Percentiles rank a stretch among this genome's conserved stretches.
Evolutionary conservation across 148 eudicot genomes (phyloP).

Genomic region (Dysphania ambrosioides): DNA sequence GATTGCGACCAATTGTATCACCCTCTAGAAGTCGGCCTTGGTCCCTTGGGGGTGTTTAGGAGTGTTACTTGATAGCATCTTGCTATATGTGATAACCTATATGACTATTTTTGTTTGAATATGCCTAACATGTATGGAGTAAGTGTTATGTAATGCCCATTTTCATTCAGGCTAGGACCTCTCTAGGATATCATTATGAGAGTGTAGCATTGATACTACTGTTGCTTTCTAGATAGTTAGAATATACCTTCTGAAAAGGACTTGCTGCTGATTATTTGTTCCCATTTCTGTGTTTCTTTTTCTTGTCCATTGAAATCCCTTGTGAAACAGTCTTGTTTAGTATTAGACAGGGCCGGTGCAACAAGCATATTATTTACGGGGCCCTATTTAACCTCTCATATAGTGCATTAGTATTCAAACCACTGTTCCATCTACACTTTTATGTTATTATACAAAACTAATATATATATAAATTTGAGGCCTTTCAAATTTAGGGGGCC

Average conservation of each 20-base stretch:
- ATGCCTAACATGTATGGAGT: neutral
- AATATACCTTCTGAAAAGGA: neutral
- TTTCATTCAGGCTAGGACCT: slow-evolving; percentile 5
- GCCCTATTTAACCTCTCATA: too few species aligned
- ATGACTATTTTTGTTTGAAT: neutral
- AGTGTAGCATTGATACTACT: neutral
- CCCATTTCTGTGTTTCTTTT: neutral
- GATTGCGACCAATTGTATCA: neutral
- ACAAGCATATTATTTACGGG: too few species aligned
- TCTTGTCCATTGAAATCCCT: neutral
- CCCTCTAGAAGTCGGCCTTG: neutral
- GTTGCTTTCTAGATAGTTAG: neutral
- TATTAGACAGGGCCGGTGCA: too few species aligned
- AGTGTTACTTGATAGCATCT: neutral
- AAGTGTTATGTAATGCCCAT: neutral
- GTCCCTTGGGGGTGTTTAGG: neutral
- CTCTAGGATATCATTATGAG: neutral
- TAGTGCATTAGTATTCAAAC: too few species aligned
- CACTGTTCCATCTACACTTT: too few species aligned
- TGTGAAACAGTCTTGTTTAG: neutral
- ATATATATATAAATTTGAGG: too few species aligned
- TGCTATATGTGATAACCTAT: neutral
- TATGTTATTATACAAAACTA: too few species aligned
- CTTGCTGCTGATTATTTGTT: neutral
- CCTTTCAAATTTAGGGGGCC: too few species aligned